Percentiles rank a stretch among this genome's conserved stretches.
These are phyloP conservation scores for Tetrapisispora arboricola DNA, from an alignment of 805 yeast species.

Conservation along the genomic window DNA sequence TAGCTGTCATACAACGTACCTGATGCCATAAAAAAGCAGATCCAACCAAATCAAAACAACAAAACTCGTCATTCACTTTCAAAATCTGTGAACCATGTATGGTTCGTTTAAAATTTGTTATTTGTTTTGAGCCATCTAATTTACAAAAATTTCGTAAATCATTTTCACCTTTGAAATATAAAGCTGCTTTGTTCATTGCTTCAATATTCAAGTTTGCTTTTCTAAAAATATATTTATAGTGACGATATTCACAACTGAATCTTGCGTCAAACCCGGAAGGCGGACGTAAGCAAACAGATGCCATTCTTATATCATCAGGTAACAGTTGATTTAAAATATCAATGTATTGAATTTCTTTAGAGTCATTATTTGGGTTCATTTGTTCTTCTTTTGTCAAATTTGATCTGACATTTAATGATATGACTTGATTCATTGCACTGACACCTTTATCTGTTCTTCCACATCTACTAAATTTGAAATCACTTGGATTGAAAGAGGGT, in stretches of 20 bases:
- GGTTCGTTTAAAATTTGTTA: slow-evolving; percentile 60
- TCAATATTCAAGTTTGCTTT: slow-evolving; percentile 45
- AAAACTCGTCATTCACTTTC: slow-evolving; percentile 34
- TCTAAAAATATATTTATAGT: slow-evolving; percentile 72
- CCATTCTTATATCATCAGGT: slow-evolving; percentile 74
- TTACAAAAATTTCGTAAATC: slow-evolving; percentile 95
- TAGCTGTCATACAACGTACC: slow-evolving; percentile 90
- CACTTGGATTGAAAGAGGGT: slow-evolving; percentile 45
- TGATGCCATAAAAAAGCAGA: slow-evolving; percentile 96
- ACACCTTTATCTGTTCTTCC: slow-evolving; percentile 95
- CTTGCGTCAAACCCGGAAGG: slow-evolving; percentile 82
- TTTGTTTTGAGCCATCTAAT: slow-evolving; percentile 88
- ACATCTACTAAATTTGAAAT: slow-evolving; percentile 74
- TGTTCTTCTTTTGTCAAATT: slow-evolving; percentile 55
- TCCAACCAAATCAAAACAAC: slow-evolving; percentile 70
- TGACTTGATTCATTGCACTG: slow-evolving; percentile 92
- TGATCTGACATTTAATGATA: slow-evolving; percentile 73
- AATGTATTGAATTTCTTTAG: slow-evolving; percentile 64
- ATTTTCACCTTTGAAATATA: slow-evolving; percentile 55
- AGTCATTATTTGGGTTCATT: slow-evolving; percentile 43
- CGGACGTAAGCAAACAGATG: slow-evolving; percentile 73
- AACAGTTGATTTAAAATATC: slow-evolving; percentile 63
- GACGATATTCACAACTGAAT: slow-evolving; percentile 76
- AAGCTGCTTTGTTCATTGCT: slow-evolving; percentile 57
- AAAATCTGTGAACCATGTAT: slow-evolving; percentile 47